Conservation (phyloP, 352 stramenopile species). For the Globisporangium splendens region DNA sequence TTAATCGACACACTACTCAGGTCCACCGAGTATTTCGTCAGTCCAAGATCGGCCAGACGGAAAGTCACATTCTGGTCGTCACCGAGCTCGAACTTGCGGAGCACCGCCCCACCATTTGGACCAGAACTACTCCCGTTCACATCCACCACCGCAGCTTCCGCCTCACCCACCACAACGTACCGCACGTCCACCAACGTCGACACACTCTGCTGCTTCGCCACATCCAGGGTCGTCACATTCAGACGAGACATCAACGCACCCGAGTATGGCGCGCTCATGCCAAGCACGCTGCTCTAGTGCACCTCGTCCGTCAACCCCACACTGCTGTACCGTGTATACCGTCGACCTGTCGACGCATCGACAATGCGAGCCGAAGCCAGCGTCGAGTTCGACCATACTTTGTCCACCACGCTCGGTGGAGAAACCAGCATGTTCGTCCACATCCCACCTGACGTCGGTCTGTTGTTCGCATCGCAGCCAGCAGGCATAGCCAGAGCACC, state of each 20-base stretch:
- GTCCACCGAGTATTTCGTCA: constrained; percentile 26
- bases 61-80: constrained; percentile 47
- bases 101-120: background rate
- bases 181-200: constrained; percentile 13
- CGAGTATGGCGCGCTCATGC: constrained; percentile 11
- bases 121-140: constrained; percentile 4
- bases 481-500: constrained; percentile 12
- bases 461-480: constrained; percentile 10
- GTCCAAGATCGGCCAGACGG: constrained; percentile 22
- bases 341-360: background rate
- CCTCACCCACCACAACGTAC: constrained; percentile 20
- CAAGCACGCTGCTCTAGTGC: background rate
- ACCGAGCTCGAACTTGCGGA: constrained; percentile 24
- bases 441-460: constrained; percentile 15
- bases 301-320: background rate
- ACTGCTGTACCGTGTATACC: background rate
- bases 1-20: constrained; percentile 18
- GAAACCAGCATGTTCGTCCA: constrained; percentile 15
- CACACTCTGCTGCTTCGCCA: constrained; percentile 14
- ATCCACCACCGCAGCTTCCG: constrained; percentile 14
- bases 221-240: constrained; percentile 16
- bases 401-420: background rate
- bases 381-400: constrained; percentile 4
- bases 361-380: background rate
- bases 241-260: constrained; percentile 15